Percentiles rank a stretch among this genome's conserved stretches.
Conservation (phyloP, 1,139 yeast species). For the Zygosaccharomyces pseudobailii region DNA sequence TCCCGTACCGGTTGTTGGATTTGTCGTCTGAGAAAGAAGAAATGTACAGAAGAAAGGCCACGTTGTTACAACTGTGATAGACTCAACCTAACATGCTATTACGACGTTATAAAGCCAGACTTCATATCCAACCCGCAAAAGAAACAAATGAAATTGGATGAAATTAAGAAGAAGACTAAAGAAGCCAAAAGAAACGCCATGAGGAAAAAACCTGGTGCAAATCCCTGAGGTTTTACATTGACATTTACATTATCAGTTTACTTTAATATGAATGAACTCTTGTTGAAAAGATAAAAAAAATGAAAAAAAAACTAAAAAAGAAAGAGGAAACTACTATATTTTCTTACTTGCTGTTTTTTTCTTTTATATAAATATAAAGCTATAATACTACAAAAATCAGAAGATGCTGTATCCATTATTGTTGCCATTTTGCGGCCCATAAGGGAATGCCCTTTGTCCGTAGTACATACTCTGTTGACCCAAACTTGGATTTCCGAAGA, state of each 20-base stretch:
- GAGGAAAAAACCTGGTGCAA: constrained; percentile 23
- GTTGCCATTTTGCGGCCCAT: neutral
- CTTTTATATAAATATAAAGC: neutral
- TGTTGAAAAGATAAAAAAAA: neutral
- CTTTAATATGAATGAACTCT: neutral
- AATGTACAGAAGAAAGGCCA: constrained; percentile 61
- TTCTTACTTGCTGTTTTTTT: neutral
- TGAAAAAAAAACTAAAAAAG: neutral
- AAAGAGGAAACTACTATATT: neutral
- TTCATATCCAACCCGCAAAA: constrained; percentile 46
- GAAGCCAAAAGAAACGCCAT: constrained; percentile 34
- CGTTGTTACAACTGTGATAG: constrained; percentile 50
- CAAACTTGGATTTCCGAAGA: neutral
- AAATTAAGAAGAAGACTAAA: constrained; percentile 41
- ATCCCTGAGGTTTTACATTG: constrained; percentile 1
- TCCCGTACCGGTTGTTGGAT: constrained; percentile 68
- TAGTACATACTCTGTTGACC: constrained; percentile 1
- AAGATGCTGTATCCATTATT: constrained; percentile 1
- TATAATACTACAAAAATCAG: neutral
- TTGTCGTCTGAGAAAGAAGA: constrained; percentile 59
- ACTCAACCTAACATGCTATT: constrained; percentile 49
- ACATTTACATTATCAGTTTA: neutral
- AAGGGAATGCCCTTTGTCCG: constrained; percentile 1
- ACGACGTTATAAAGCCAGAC: constrained; percentile 44
- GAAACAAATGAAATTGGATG: constrained; percentile 44